These are phyloP conservation scores for Escallonia herrerae DNA, from an alignment of 129 eudicot species.

Conservation along the genomic window DNA sequence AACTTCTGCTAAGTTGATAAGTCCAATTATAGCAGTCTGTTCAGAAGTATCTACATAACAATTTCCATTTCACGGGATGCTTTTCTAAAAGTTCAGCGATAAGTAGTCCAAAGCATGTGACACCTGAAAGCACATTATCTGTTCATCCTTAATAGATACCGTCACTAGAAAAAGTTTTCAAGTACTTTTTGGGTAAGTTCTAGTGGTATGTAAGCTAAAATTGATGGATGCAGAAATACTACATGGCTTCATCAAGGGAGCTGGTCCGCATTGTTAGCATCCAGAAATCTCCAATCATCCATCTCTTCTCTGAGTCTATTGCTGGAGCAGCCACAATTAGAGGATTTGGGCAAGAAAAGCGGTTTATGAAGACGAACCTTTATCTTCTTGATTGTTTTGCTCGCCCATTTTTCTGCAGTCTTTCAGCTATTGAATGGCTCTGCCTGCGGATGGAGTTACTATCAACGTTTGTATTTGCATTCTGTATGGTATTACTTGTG, in stretches of 20 bases:
- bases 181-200: background rate
- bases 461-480: constrained; percentile 91
- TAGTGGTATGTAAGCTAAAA: constrained; percentile 1
- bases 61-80: too few relatives aligned
- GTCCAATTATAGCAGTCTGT: too few relatives aligned
- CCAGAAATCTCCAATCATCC: constrained; percentile 92
- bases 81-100: too few relatives aligned
- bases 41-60: too few relatives aligned
- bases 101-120: too few relatives aligned
- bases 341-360: constrained; percentile 94
- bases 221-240: constrained; percentile 75
- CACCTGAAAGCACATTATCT: too few relatives aligned
- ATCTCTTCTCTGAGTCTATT: constrained; percentile 89
- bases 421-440: constrained; percentile 98
- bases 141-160: too few relatives aligned
- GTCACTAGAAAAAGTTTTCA: background rate
- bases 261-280: constrained; percentile 94
- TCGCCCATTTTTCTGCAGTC: constrained; percentile 98
- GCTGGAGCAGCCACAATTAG: constrained; percentile 99
- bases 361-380: constrained; percentile 93
- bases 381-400: constrained; percentile 95
- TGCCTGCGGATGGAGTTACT: constrained; percentile 95
- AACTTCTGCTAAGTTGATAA: too few relatives aligned
- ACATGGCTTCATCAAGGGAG: constrained; percentile 98
- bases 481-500: constrained; percentile 84